Evolutionary conservation across 768 basidiomycete genomes (phyloP), one percentile per base, ranked within the genome.

Genomic region (Galerina sulciceps): DNA sequence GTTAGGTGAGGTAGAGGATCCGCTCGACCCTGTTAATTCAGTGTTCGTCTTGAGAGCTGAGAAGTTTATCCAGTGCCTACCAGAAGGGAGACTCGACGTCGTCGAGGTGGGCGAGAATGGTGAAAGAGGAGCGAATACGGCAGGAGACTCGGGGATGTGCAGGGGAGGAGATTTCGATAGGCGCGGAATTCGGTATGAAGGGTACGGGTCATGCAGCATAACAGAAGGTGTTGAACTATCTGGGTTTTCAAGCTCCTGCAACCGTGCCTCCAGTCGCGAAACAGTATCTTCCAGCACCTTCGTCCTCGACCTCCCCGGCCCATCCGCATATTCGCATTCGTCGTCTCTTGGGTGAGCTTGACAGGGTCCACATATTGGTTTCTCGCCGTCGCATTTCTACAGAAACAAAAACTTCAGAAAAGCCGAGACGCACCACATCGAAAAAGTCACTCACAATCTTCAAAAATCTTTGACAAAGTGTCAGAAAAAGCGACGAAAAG

Each of bases 311-410:
- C 85, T 81, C 42, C 81, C 81, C 34, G 80, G 80, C 5, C 84
- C 85, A 64, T 90, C 88, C 6, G 84, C 77, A 69, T 89, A 91
- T 72, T 90, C 88, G 69, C 89, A 91, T 31, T 86, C 86, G 53
- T 87, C 87, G 23, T 79, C 79, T 57, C 86, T 83, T 37, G 86
- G 83, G 22, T 84, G 81, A 8, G 78, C 73, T 20, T 74, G 69
- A 73, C 89, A 91, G 41, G 85, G 88, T 1, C 83, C 83, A 68
- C 89, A 91, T 10, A 81, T 73, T 1, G 89, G 89, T 56, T 84
- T 83, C 3, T 67, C 69, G 15, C 88, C 87, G 64, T 91, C 88
- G 62, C 89, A 91, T 77, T 84, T 85, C 89, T 67, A 58, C 49
- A 46, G 14, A 57, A 57, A 34, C 41, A 50, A 22, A n/a, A 37